Percentiles rank a stretch among this genome's conserved stretches.
Evolutionary conservation across 306 rosid species (phyloP).

Genomic region (Prunus davidiana): DNA sequence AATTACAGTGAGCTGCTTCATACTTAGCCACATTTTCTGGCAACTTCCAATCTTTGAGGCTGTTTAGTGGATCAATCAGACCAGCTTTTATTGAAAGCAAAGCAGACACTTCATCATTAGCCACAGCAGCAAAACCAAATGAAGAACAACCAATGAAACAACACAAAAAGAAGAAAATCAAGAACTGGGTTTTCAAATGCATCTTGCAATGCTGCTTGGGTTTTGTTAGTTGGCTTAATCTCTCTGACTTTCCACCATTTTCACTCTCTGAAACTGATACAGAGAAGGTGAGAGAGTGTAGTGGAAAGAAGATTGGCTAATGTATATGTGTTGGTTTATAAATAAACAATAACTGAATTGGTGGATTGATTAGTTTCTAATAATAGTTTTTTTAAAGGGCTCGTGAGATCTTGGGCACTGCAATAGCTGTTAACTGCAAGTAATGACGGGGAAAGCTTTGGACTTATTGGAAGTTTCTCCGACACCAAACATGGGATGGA

Average conservation of each 20-base stretch:
- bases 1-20: constrained; percentile 54
- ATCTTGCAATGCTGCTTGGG: constrained; percentile 35
- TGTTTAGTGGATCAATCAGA: constrained; percentile 59
- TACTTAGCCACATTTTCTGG: constrained; percentile 12
- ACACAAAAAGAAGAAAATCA: constrained; percentile 42
- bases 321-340: constrained; percentile 28
- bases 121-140: constrained; percentile 25
- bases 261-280: constrained; percentile 23
- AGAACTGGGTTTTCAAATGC: constrained; percentile 36
- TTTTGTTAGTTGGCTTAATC: constrained; percentile 18
- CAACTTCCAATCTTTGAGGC: constrained; percentile 61
- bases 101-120: constrained; percentile 52
- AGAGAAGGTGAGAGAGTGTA: constrained; percentile 24
- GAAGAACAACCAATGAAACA: constrained; percentile 41
- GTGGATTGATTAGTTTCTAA: constrained; percentile 30
- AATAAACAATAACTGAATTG: constrained; percentile 10
- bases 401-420: constrained; percentile 51
- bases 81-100: constrained; percentile 67
- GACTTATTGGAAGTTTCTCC: constrained; percentile 68
- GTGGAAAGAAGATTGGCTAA: constrained; percentile 41
- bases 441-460: constrained; percentile 59
- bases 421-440: constrained; percentile 44
- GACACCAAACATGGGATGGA: constrained; percentile 79
- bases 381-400: constrained; percentile 24
- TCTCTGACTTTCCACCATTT: constrained; percentile 49